Evolutionary conservation across 305 asterid genomes (phyloP).

Genomic region (Solanum hybrid): DNA sequence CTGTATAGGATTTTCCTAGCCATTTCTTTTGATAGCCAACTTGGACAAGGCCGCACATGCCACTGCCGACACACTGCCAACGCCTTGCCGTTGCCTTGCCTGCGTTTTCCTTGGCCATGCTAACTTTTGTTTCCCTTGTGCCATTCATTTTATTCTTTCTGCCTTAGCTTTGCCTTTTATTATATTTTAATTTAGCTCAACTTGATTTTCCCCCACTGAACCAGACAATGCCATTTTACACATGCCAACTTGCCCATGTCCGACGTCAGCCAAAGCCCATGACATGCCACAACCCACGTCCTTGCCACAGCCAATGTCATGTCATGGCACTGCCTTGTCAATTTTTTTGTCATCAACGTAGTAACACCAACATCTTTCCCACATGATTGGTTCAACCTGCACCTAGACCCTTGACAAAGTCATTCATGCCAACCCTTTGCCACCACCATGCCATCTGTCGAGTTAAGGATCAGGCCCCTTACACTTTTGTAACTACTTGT

Average conservation of each 20-base stretch:
- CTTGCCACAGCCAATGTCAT: neutral
- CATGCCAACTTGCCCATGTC: neutral
- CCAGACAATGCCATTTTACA: neutral
- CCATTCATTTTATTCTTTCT: neutral
- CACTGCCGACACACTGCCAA: neutral
- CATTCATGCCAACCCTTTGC: neutral
- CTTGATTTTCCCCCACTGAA: neutral
- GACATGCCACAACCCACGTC: neutral
- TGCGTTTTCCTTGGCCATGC: neutral
- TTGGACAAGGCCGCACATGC: neutral
- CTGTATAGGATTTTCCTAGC: neutral
- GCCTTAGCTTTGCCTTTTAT: neutral
- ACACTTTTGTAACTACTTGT: neutral
- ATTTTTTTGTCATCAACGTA: neutral
- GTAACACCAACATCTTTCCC: neutral
- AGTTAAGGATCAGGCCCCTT: neutral
- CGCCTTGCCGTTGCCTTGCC: neutral
- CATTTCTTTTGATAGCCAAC: neutral
- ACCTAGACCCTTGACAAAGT: neutral
- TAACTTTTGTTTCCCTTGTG: neutral
- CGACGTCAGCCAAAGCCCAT: neutral
- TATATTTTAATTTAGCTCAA: neutral
- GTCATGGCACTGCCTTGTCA: neutral
- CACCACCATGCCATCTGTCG: neutral
- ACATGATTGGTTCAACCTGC: neutral